Evolutionary conservation across 148 eudicot genomes (phyloP).

Genomic region (Camellia lanceoleosa): DNA sequence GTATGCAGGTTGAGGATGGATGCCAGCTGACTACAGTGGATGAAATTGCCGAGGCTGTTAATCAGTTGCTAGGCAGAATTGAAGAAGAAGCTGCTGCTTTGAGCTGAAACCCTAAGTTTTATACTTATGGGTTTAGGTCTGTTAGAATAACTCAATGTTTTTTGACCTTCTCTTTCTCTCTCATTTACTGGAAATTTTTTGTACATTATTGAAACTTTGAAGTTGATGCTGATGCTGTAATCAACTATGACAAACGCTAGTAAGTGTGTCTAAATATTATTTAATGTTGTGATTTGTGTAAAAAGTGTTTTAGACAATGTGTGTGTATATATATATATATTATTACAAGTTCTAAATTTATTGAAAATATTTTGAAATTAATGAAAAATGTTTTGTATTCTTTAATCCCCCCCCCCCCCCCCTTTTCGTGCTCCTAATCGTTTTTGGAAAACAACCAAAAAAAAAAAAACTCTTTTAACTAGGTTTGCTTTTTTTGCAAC

Average conservation of each 20-base stretch:
- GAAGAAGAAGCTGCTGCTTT: slow-evolving; percentile 49
- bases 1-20: slow-evolving; percentile 64
- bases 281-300: too few relatives aligned
- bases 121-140: neutral
- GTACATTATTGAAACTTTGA: neutral
- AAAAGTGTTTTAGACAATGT: too few relatives aligned
- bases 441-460: neutral
- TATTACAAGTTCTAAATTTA: too few relatives aligned
- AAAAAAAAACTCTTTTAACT: neutral
- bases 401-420: too few relatives aligned
- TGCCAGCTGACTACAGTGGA: slow-evolving; percentile 61
- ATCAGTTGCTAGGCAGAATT: slow-evolving; percentile 50
- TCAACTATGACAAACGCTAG: too few relatives aligned
- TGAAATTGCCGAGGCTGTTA: slow-evolving; percentile 62
- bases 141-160: neutral
- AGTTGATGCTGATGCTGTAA: neutral
- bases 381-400: too few relatives aligned
- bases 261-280: too few relatives aligned
- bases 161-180: neutral
- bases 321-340: too few relatives aligned
- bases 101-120: slow-evolving; percentile 10
- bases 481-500: neutral
- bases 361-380: too few relatives aligned
- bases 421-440: too few relatives aligned
- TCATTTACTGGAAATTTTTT: neutral